A percentile compares a stretch with the other conserved stretches of the same genome.
phyloP scores from a whole-genome alignment of 129 eudicot species.

The Artemisia tridentata region DNA sequence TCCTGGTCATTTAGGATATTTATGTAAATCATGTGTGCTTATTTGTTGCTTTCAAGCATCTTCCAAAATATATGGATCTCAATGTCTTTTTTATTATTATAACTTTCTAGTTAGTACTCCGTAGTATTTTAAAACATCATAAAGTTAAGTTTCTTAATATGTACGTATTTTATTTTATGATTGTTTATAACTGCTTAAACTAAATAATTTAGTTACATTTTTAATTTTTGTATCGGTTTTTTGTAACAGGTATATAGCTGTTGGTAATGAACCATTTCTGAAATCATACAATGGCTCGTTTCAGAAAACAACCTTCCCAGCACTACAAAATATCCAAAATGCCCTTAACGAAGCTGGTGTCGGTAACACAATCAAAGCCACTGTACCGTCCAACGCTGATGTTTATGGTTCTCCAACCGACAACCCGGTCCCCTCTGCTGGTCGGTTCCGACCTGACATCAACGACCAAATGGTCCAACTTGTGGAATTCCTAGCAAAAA shows the following conservation, averaged over 20 bases:
- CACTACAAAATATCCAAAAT: slow-evolving; percentile 75
- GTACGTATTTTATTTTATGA: background rate
- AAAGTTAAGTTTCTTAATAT: background rate
- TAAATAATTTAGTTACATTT: background rate
- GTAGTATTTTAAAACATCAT: background rate
- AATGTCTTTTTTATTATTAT: slow-evolving; percentile 4
- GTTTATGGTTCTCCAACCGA: slow-evolving; percentile 61
- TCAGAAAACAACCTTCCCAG: slow-evolving; percentile 64
- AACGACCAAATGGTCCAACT: slow-evolving; percentile 58
- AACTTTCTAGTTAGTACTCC: background rate
- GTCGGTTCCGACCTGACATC: slow-evolving; percentile 70
- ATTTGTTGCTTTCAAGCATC: slow-evolving; percentile 31
- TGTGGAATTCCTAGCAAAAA: slow-evolving; percentile 61
- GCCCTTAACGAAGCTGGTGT: slow-evolving; percentile 74
- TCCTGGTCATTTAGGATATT: background rate
- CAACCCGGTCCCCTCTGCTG: slow-evolving; percentile 76
- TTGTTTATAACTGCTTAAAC: background rate
- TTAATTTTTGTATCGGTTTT: background rate
- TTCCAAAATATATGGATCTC: slow-evolving; percentile 31
- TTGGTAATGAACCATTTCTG: slow-evolving; percentile 88
- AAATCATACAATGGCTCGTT: slow-evolving; percentile 63
- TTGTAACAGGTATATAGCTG: slow-evolving; percentile 79
- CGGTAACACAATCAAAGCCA: slow-evolving; percentile 68
- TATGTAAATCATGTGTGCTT: slow-evolving; percentile 19
- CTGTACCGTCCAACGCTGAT: slow-evolving; percentile 86